Conservation (phyloP, 805 yeast species). For the Suhomyces kilbournensis region DNA sequence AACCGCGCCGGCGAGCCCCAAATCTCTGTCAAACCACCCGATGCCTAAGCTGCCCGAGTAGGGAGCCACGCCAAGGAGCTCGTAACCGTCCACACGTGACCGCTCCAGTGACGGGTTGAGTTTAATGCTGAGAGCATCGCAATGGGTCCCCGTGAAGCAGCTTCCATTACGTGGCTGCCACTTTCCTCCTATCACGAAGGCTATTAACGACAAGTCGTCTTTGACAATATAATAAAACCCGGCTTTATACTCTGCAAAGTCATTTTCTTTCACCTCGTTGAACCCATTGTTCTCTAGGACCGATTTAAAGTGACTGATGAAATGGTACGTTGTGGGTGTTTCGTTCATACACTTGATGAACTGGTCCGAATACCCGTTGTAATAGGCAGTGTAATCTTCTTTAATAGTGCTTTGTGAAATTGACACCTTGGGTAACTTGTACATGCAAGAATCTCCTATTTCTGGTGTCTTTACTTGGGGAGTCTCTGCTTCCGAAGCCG, state of each 20-base stretch:
- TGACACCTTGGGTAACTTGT: constrained; percentile 5
- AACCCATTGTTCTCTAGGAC: constrained; percentile 28
- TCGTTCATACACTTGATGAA: constrained; percentile 31
- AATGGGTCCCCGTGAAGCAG: constrained; percentile 31
- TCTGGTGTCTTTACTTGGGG: neutral
- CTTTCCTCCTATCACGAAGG: constrained; percentile 35
- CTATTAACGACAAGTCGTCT: constrained; percentile 34
- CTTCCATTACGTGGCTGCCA: constrained; percentile 33
- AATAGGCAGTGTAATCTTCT: constrained; percentile 8
- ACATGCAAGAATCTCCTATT: constrained; percentile 3
- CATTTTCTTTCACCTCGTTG: constrained; percentile 22
- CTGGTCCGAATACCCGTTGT: constrained; percentile 16
- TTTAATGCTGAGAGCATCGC: constrained; percentile 37
- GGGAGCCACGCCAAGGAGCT: constrained; percentile 38
- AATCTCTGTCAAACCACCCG: constrained; percentile 41
- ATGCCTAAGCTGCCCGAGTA: constrained; percentile 36
- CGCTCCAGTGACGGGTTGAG: constrained; percentile 25
- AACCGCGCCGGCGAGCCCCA: constrained; percentile 41
- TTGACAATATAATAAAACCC: constrained; percentile 27
- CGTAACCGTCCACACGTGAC: constrained; percentile 28
- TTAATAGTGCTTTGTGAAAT: neutral
- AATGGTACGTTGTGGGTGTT: constrained; percentile 45
- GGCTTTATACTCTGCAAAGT: constrained; percentile 10
- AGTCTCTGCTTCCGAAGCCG: neutral
- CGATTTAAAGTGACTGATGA: constrained; percentile 20